Conservation (phyloP, 2,329 filamentous ascomycete species). For the Curvularia sp. region DNA sequence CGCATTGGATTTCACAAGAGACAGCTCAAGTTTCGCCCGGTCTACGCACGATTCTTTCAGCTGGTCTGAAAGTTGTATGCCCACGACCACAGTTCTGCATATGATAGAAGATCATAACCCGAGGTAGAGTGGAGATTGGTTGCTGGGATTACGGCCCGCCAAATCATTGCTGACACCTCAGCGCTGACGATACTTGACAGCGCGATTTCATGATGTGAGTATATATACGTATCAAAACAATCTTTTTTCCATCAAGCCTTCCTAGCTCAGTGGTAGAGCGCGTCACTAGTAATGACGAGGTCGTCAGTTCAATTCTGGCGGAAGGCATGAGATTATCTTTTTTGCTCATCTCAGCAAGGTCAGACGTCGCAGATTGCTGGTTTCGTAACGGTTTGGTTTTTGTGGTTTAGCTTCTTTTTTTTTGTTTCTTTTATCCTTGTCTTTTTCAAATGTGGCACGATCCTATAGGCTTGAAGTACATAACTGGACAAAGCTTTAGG, state of each 20-base stretch:
- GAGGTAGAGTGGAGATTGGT: neutral
- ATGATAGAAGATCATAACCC: neutral
- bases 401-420: constrained; percentile 4
- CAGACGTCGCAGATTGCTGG: neutral
- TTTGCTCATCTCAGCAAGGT: neutral
- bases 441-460: neutral
- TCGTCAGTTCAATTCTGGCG: constrained; percentile 42
- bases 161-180: neutral
- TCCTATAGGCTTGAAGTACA: neutral
- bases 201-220: too few species aligned
- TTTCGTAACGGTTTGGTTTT: neutral
- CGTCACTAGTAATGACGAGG: constrained; percentile 46
- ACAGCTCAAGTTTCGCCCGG: neutral
- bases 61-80: neutral
- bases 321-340: constrained; percentile 19
- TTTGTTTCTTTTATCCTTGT: constrained; percentile 5
- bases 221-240: neutral
- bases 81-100: neutral
- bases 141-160: neutral
- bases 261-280: constrained; percentile 45
- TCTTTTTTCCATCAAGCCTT: constrained; percentile 20
- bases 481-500: neutral
- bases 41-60: neutral
- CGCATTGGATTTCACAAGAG: constrained; percentile 3
- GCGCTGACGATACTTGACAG: too few species aligned